Base-by-base conservation (phyloP, 306 rosid genomes). In the Fragaria iinumae region DNA sequence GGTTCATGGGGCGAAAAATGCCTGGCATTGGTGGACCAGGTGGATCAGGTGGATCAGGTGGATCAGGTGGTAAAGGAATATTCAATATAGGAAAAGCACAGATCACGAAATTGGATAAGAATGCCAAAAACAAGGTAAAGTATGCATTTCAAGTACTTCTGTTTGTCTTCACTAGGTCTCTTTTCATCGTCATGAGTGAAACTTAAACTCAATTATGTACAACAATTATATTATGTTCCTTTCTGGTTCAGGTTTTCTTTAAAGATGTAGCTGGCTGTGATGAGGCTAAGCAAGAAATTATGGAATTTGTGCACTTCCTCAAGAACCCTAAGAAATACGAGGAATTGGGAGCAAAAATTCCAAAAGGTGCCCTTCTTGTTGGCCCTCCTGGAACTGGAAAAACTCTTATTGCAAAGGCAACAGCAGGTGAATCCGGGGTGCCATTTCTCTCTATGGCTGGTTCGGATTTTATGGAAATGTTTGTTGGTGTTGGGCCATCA, bases 351-450 rank as follows among this genome's bases (percentile, higher is more conserved):
- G 97, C 98, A 6, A 95, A 90, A 86, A 92, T 92, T 79, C 98
- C 98, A 3, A 95, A 92, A 80, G 98, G 98, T 69, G 98, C 97
- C 62, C 97, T 95, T 77, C 82, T 95, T 80, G 97, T 92, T 3
- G 98, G 98, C 38, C 97, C 97, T 75, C 98, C 98, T 0, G 97
- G 98, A 39, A 95, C 98, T 6, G 98, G 98, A 79, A 95, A 92
- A 87, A 95, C 97, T 52, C 95, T 95, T 72, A 82, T 95, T 77
- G 98, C 98, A 11, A 95, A 92, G 86, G 98, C 98, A 52, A 92
- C 97, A 83, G 97, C 98, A 23, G 96, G 97, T 74, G 98, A 95
- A 78, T 95, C 98, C 53, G 96, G 85, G 68, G 98, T 92, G 79
- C 97, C 98, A n/a, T 95, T 95, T 80, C 93, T 92, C 25, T 92